phyloP scores from a whole-genome alignment of 2,329 filamentous ascomycete genomes.

The Fusarium sp. region DNA sequence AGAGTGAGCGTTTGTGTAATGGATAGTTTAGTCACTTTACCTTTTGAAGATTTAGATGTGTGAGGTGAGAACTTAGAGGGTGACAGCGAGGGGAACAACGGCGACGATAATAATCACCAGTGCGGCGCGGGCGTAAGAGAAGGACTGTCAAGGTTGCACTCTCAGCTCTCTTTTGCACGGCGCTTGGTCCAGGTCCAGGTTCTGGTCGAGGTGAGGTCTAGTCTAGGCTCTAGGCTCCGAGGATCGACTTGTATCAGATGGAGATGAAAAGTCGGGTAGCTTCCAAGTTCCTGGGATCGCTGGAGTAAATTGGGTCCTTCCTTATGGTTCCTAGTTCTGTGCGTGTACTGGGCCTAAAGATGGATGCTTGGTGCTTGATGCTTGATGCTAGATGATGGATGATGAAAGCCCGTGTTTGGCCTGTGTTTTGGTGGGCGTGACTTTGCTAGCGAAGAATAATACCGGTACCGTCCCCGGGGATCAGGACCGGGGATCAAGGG shows the following conservation, averaged over 20 bases:
- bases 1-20: too few species aligned
- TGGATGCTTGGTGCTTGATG: neutral
- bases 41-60: too few species aligned
- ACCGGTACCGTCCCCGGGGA: conserved; percentile 23
- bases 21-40: too few species aligned
- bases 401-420: conserved; percentile 9
- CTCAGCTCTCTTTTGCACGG: too few species aligned
- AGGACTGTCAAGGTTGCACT: too few species aligned
- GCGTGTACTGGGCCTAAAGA: conserved; percentile 5
- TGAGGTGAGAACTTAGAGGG: too few species aligned
- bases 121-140: too few species aligned
- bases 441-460: conserved; percentile 34
- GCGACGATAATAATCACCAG: too few species aligned
- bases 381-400: neutral
- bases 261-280: conserved; percentile 26
- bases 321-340: conserved; percentile 29
- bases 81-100: too few species aligned
- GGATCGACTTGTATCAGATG: conserved; percentile 34
- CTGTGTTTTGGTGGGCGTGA: conserved; percentile 39
- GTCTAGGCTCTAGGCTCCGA: conserved; percentile 26
- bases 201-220: conserved; percentile 28
- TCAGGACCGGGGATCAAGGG: conserved; percentile 45
- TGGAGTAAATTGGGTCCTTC: conserved; percentile 38
- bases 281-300: conserved; percentile 42
- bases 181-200: conserved; percentile 3